These are phyloP conservation scores for Solanum pimpinellifolium DNA, from an alignment of 257 asterid genomes.

Conservation along the genomic window DNA sequence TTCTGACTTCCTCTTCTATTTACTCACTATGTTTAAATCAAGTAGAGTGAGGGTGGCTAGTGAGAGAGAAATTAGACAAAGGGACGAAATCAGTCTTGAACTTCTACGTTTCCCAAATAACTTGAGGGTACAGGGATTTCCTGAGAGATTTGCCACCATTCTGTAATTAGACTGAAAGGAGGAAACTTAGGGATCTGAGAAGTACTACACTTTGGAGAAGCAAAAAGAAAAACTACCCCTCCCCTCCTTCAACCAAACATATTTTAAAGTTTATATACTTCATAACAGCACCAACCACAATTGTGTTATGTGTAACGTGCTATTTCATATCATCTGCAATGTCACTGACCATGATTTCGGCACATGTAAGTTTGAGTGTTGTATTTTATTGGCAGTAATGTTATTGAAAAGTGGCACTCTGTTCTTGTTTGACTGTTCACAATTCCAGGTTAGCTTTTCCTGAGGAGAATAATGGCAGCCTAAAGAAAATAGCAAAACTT, in stretches of 20 bases:
- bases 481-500: constrained; percentile 58
- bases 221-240: neutral
- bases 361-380: neutral
- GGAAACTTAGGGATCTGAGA: neutral
- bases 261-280: neutral
- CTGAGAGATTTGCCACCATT: neutral
- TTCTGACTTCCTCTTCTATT: neutral
- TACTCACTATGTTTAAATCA: neutral
- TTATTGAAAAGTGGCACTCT: neutral
- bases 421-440: neutral
- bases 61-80: neutral
- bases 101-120: neutral
- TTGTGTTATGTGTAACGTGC: neutral
- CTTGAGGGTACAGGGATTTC: neutral
- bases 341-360: neutral
- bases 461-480: constrained; percentile 76
- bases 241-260: neutral
- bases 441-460: constrained; percentile 72
- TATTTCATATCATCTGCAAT: neutral
- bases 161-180: neutral
- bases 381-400: neutral
- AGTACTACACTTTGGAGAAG: neutral
- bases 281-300: neutral
- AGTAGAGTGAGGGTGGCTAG: neutral
- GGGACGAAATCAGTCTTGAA: neutral